These are phyloP conservation scores for Prosopis cineraria DNA, from an alignment of 306 rosid genomes.

Conservation along the genomic window DNA sequence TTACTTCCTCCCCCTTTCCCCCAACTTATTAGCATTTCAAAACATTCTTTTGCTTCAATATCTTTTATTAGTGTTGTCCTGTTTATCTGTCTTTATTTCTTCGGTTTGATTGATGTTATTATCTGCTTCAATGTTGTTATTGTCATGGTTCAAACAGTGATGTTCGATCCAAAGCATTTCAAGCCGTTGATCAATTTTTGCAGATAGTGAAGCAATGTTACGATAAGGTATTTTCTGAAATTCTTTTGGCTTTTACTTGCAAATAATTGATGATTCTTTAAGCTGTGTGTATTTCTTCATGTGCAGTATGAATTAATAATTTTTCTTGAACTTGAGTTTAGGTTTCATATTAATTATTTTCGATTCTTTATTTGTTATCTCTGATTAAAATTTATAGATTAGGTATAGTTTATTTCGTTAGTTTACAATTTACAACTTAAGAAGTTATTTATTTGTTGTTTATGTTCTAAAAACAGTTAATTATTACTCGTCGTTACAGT, in stretches of 20 bases:
- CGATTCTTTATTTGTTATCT: slow-evolving; percentile 28
- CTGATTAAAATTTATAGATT: background rate
- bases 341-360: slow-evolving; percentile 26
- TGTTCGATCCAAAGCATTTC: slow-evolving; percentile 90
- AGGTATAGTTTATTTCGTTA: background rate
- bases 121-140: slow-evolving; percentile 6
- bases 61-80: too few species aligned
- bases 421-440: background rate
- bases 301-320: background rate
- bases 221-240: slow-evolving; percentile 67
- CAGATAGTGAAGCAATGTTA: slow-evolving; percentile 75
- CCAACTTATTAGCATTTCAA: background rate
- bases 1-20: background rate
- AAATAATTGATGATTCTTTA: slow-evolving; percentile 25
- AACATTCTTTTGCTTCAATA: slow-evolving; percentile 13
- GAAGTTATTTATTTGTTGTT: background rate
- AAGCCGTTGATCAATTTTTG: slow-evolving; percentile 94
- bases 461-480: slow-evolving; percentile 16
- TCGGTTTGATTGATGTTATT: background rate
- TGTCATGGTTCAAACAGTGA: slow-evolving; percentile 63
- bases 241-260: slow-evolving; percentile 34
- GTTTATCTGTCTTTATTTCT: too few species aligned
- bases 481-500: slow-evolving; percentile 14
- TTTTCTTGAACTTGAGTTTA: background rate
- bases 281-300: slow-evolving; percentile 5